Evolutionary conservation across 306 rosid genomes (phyloP).

Genomic region (Hylodesmum podocarpum): DNA sequence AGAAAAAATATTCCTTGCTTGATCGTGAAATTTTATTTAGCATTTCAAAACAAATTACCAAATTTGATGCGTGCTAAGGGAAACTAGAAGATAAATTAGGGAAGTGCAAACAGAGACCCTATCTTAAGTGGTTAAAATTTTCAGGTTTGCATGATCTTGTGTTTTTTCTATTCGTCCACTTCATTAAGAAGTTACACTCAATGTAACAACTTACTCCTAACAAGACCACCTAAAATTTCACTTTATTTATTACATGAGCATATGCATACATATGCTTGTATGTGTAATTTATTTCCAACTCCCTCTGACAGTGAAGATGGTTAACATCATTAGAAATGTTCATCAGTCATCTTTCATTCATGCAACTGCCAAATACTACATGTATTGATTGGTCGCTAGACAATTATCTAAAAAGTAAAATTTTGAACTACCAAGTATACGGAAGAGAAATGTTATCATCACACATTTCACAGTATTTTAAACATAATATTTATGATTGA

Average conservation of each 20-base stretch:
- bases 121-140: background rate
- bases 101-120: background rate
- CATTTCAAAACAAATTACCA: background rate
- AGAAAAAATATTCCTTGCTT: background rate
- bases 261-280: background rate
- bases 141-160: background rate
- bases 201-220: background rate
- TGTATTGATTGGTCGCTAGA: slow-evolving; percentile 20
- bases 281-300: background rate
- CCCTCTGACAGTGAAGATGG: background rate
- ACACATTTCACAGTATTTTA: too few relatives aligned
- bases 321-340: background rate
- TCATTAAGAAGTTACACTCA: background rate
- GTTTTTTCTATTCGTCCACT: background rate
- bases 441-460: too few relatives aligned
- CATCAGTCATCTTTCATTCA: background rate
- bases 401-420: slow-evolving; percentile 25
- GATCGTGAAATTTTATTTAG: background rate
- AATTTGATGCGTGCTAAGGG: background rate
- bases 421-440: slow-evolving; percentile 6
- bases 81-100: background rate
- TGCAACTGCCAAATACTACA: background rate
- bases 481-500: too few relatives aligned
- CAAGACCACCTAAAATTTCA: background rate
- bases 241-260: background rate